Conservation (phyloP, 2,329 filamentous ascomycete genomes). For the Pestalotiopsis sp. region DNA sequence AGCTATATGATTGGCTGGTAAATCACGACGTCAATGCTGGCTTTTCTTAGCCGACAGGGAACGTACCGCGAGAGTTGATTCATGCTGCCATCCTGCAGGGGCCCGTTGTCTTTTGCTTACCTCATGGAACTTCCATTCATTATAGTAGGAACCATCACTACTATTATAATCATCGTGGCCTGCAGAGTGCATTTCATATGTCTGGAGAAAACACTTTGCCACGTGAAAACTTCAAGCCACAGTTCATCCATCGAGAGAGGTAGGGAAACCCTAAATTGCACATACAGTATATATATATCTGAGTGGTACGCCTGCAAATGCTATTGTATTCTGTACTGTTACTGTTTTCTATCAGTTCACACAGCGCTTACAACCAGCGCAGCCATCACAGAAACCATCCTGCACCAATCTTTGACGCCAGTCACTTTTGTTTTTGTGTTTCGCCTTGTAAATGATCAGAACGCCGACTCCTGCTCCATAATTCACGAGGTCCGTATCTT, state of each 20-base stretch:
- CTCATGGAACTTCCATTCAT: neutral
- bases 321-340: neutral
- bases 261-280: too few relatives aligned
- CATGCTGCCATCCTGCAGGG: neutral
- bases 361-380: neutral
- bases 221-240: too few relatives aligned
- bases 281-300: too few relatives aligned
- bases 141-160: neutral
- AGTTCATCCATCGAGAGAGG: too few relatives aligned
- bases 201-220: too few relatives aligned
- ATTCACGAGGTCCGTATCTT: neutral
- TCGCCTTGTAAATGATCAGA: conserved; percentile 9
- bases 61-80: neutral
- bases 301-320: too few relatives aligned
- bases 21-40: conserved; percentile 2
- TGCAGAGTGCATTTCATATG: too few relatives aligned
- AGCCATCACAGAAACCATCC: too few relatives aligned
- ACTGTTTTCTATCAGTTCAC: neutral
- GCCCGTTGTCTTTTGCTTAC: neutral
- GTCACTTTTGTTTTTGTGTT: neutral
- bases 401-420: conserved; percentile 1
- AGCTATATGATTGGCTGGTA: conserved; percentile 1
- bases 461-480: conserved; percentile 6
- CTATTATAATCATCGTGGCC: too few relatives aligned
- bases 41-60: neutral